Base-by-base conservation (phyloP, 23 red algal genomes). In the Gracilaria domingensis region DNA sequence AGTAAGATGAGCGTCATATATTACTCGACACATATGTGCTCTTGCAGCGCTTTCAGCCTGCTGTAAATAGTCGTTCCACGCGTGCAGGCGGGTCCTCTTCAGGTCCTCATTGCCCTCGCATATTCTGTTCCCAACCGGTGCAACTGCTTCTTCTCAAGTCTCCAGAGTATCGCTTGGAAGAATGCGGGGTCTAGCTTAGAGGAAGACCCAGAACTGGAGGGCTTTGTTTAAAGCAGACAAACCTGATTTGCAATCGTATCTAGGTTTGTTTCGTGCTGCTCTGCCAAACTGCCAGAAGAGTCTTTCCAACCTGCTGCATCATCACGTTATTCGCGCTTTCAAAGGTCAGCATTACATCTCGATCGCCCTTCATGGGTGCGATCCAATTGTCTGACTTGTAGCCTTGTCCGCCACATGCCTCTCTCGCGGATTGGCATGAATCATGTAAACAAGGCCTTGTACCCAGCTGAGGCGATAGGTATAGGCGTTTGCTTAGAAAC, bases 291-390 rank as follows among this genome's bases (percentile, higher is more conserved):
- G 76, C 82, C 1, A 97, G 76, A n/a, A 93, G 70, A 28, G 62
- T 77, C 76, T 93, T 93, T 17, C 78, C 91, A n/a, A 96, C 97
- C 66, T 94, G 94, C 42, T 96, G 93, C 73, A 96, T 38, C 58
- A 99, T 86, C 12, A 99, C 97, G 28, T 53, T 65, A 85, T 99
- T 99, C 37, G 89, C 93, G 23, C 97, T 94, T 38, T 99, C 97
- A 85, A 95, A 99, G 28, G 94, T 99, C 14, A 94, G 42, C 65
- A 84, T 91, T 12, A 99, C 94, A 70, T 99, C 94, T 23, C 80
- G 85, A 79, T 91, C 87, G 34, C 65, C 80, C 51, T 92, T 94
- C 86, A 99, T 30, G 21, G 69, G 72, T 12, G 84, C 97, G 37
- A 99, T 99, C 35, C 82, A 62, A 62, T 99, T 96, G 6, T 96